Conservation (phyloP, 768 basidiomycete species). For the Boletus vinaceobasis region DNA sequence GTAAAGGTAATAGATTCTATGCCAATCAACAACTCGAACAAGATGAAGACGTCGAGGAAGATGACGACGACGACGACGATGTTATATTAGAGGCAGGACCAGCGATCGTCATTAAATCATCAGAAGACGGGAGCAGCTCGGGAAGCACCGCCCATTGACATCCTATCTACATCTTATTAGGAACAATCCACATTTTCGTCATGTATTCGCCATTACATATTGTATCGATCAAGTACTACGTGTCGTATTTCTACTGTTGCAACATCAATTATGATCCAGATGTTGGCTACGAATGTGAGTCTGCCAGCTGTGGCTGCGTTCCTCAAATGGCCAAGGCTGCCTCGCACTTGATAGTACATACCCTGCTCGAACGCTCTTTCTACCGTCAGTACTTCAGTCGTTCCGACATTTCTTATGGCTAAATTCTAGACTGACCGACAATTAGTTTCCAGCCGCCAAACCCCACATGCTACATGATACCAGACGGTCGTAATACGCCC, state of each 20-base stretch:
- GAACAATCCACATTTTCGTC: constrained; percentile 3
- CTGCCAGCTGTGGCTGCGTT: constrained; percentile 2
- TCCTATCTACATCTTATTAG: constrained; percentile 10
- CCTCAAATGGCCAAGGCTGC: background rate
- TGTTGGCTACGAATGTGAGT: too few relatives aligned
- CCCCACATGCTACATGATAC: constrained; percentile 32
- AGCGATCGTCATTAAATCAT: constrained; percentile 44
- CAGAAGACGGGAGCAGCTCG: constrained; percentile 21
- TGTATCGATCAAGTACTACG: constrained; percentile 13
- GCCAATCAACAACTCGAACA: constrained; percentile 48
- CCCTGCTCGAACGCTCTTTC: background rate
- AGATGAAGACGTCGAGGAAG: constrained; percentile 57
- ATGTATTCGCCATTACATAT: constrained; percentile 14
- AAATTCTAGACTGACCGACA: background rate
- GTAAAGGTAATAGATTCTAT: constrained; percentile 37
- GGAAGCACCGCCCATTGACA: constrained; percentile 21
- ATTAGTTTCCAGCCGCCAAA: background rate
- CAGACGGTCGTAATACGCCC: constrained; percentile 12
- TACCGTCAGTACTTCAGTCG: constrained; percentile 1
- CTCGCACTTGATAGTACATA: background rate
- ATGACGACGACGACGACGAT: constrained; percentile 63
- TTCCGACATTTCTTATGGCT: background rate
- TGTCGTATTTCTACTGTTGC: background rate
- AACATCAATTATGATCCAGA: background rate
- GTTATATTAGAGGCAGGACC: constrained; percentile 76